Evolutionary conservation across 305 asterid genomes (phyloP).

Genomic region (Fraxinus ornus): DNA sequence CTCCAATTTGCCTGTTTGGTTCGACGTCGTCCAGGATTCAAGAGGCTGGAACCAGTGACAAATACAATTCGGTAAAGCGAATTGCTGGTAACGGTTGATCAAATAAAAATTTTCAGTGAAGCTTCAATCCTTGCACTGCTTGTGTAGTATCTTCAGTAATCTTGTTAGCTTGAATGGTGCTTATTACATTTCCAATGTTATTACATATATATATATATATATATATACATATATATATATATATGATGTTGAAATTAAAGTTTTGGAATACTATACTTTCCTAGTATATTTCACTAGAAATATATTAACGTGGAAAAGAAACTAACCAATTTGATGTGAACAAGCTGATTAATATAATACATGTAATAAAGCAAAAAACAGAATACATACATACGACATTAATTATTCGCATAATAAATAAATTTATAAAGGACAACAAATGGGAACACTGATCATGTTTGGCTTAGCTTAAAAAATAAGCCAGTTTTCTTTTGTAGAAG

Average conservation of each 20-base stretch:
- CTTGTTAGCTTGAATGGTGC: constrained; percentile 40
- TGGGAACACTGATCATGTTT: neutral
- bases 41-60: neutral
- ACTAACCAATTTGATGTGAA: neutral
- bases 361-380: neutral
- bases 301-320: neutral
- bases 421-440: neutral
- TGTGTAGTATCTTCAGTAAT: constrained; percentile 38
- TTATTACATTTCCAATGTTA: constrained; percentile 32
- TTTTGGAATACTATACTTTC: too few species aligned
- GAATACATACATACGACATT: neutral
- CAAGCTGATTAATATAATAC: neutral
- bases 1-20: neutral
- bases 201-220: too few species aligned
- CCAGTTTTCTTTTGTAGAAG: neutral
- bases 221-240: too few species aligned
- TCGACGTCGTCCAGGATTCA: neutral
- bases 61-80: neutral
- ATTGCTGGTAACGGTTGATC: neutral
- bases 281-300: neutral
- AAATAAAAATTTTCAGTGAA: constrained; percentile 26
- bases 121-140: constrained; percentile 34
- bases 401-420: neutral
- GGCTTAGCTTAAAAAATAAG: neutral
- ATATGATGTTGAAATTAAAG: neutral